These are phyloP conservation scores for Podospora pseudoanserina DNA, from an alignment of 495 filamentous ascomycete genomes.

Conservation along the genomic window DNA sequence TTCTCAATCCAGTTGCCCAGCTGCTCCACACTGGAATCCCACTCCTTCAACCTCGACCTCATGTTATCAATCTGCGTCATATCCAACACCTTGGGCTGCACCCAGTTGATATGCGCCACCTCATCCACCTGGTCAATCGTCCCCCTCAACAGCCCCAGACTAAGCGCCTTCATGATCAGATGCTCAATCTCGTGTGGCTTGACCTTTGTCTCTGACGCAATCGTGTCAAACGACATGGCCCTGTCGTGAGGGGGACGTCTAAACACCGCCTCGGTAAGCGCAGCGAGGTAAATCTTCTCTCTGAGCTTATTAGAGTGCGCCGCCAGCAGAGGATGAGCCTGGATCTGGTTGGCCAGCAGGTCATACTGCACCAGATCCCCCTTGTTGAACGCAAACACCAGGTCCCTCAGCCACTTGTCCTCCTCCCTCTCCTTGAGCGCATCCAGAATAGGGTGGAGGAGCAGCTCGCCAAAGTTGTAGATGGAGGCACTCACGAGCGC, in stretches of 20 bases:
- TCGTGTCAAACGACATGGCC: constrained; percentile 83
- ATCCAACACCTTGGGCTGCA: constrained; percentile 96
- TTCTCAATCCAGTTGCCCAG: constrained; percentile 92
- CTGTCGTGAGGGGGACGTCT: constrained; percentile 92
- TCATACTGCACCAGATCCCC: constrained; percentile 88
- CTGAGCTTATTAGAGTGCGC: constrained; percentile 78
- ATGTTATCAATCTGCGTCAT: constrained; percentile 95
- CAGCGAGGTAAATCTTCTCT: constrained; percentile 95
- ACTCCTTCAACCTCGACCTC: constrained; percentile 80
- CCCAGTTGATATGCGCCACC: constrained; percentile 94
- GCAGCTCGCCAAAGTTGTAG: constrained; percentile 99
- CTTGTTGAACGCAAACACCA: constrained; percentile 96
- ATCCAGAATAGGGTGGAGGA: constrained; percentile 94
- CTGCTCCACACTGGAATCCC: constrained; percentile 92
- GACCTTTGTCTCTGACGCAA: constrained; percentile 89
- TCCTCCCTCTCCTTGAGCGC: constrained; percentile 58
- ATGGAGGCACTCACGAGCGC: constrained; percentile 90
- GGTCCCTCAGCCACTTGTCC: constrained; percentile 79
- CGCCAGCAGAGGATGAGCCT: constrained; percentile 71
- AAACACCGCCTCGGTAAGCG: constrained; percentile 95
- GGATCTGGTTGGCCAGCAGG: constrained; percentile 70
- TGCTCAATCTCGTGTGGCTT: constrained; percentile 89
- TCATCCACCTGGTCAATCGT: constrained; percentile 95
- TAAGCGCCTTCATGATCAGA: constrained; percentile 96
- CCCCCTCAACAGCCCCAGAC: constrained; percentile 81